Evolutionary conservation across 192 early-diverging fungal species (phyloP), one percentile per base, ranked within the genome.

Genomic region (Powellomyces hirtus): DNA sequence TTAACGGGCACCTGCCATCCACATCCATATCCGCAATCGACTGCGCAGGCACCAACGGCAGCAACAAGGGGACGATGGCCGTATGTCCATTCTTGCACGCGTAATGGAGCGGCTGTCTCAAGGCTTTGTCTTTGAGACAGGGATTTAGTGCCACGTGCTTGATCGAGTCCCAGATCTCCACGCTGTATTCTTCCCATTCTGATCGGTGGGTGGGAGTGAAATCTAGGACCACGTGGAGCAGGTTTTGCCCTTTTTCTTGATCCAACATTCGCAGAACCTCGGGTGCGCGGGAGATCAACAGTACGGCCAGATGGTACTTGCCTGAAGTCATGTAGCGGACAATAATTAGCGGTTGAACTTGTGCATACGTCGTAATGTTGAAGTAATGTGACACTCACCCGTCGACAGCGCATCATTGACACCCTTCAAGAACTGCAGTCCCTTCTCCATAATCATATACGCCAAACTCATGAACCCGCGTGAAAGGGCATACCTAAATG

Each of bases 381-480:
- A n/a, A n/a, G n/a, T n/a, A n/a, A n/a, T n/a, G n/a, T n/a, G n/a
- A n/a, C n/a, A 13, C 51, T 52, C 24, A 52, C 51, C 66, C 50
- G 68, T 58, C 38, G 62, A 60, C 13, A 80, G 50, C 4, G 80
- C 63, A 49, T 79, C 80, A 36, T 65, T 35, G 5, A 80, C 64
- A 37, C 73, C 63, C 16, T 77, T 64, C 11, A 85, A 42, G 1
- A 73, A 11, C 4, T 62, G 53, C 16, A 61, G 70, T 10, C 75
- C 77, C 24, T 70, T 60, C 22, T 84, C 79, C 59, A 85, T 71
- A 34, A 84, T 77, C 13, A 84, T 58, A 61, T 82, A 82, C 7
- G 78, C 75, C 24, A 86, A 52, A 38, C 73, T 73, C 59, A 84
- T 79, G 60, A 77, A 75, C 1, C 71, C 69, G 22, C 77, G 62